Percentiles rank a stretch among this genome's conserved stretches.
Conservation (phyloP, 1,284 basidiomycete species). For the Veloboletus limbatus region DNA sequence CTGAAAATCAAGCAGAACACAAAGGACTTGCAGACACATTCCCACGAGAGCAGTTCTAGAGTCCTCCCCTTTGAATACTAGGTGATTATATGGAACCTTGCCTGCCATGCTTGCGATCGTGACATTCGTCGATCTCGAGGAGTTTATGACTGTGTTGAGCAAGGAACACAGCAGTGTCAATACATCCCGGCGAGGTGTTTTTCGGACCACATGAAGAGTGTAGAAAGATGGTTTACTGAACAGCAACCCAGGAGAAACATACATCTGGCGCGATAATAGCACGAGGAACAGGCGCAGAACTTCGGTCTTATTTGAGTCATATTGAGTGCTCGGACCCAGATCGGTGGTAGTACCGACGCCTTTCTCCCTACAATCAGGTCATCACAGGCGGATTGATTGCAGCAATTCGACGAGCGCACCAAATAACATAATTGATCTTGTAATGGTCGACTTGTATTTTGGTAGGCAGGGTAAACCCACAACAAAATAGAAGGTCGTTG, state of each 20-base stretch:
- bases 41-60: conserved; percentile 67
- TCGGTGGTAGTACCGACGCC: conserved; percentile 82
- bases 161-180: conserved; percentile 88
- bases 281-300: conserved; percentile 83
- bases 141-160: conserved; percentile 84
- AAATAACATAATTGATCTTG: conserved; percentile 85
- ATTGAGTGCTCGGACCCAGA: conserved; percentile 61
- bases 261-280: conserved; percentile 85
- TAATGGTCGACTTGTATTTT: conserved; percentile 76
- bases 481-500: conserved; percentile 86
- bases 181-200: conserved; percentile 75
- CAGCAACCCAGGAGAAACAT: conserved; percentile 67
- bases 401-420: conserved; percentile 45
- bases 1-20: conserved; percentile 80
- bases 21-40: conserved; percentile 72
- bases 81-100: conserved; percentile 82
- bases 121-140: conserved; percentile 44
- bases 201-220: conserved; percentile 75
- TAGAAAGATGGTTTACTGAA: conserved; percentile 72
- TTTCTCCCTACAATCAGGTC: conserved; percentile 67
- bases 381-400: conserved; percentile 12
- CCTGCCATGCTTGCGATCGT: conserved; percentile 63
- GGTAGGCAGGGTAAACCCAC: conserved; percentile 84
- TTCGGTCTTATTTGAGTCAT: conserved; percentile 82
- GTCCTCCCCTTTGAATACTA: conserved; percentile 87